phyloP scores from a whole-genome alignment of 2,329 filamentous ascomycete genomes.

The Fusarium floridanum region DNA sequence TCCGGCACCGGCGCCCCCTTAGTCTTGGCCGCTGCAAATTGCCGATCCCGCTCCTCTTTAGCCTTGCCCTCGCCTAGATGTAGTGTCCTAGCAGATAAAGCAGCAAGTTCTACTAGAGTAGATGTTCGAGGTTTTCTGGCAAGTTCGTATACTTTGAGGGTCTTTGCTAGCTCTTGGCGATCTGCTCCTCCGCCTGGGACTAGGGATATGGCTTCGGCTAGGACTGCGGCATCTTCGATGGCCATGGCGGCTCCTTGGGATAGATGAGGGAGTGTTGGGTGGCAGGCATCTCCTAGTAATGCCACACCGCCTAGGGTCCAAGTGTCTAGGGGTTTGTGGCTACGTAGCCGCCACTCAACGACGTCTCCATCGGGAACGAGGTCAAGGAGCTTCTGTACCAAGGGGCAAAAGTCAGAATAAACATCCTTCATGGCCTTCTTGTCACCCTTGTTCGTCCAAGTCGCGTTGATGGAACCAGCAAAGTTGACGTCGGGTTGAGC shows the following conservation, averaged over 20 bases:
- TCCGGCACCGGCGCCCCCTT: slow-evolving; percentile 11
- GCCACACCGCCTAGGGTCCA: slow-evolving; percentile 14
- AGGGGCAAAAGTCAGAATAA: slow-evolving; percentile 19
- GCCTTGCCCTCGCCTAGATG: slow-evolving; percentile 6
- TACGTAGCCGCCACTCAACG: slow-evolving; percentile 21
- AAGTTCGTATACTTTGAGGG: slow-evolving; percentile 5
- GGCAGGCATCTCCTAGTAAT: slow-evolving; percentile 19
- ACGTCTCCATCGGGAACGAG: slow-evolving; percentile 12
- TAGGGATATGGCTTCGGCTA: background rate
- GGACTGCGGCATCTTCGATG: slow-evolving; percentile 8
- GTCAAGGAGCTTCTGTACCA: slow-evolving; percentile 12
- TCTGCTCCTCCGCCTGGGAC: background rate
- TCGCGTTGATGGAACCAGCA: slow-evolving; percentile 14
- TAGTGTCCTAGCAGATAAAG: slow-evolving; percentile 4
- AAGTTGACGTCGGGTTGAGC: slow-evolving; percentile 25
- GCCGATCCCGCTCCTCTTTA: slow-evolving; percentile 13
- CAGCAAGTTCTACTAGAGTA: slow-evolving; percentile 14
- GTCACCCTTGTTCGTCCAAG: slow-evolving; percentile 25
- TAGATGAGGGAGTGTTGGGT: slow-evolving; percentile 18
- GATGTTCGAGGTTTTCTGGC: slow-evolving; percentile 10
- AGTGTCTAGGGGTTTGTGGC: slow-evolving; percentile 15
- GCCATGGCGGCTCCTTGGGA: slow-evolving; percentile 25
- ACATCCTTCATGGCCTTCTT: slow-evolving; percentile 28
- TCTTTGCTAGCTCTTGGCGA: background rate
- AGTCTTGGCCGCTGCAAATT: slow-evolving; percentile 12